Evolutionary conservation across 169 alveolate genomes (phyloP).

Genomic region (Plasmodium sp.): DNA sequence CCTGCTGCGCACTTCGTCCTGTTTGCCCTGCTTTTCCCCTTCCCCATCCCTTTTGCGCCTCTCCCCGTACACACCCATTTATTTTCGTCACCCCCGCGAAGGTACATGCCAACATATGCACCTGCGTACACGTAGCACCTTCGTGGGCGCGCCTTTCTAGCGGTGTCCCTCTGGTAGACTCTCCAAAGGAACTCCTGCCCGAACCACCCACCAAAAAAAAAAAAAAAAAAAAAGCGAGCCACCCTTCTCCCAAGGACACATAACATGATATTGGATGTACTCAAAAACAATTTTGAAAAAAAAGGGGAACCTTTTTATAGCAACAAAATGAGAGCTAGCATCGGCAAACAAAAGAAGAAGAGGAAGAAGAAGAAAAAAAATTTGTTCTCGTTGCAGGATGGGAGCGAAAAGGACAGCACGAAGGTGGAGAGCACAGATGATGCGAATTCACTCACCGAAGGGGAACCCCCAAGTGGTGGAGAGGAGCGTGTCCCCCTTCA

Average conservation of each 20-base stretch:
- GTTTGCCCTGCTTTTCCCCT: neutral
- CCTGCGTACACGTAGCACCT: neutral
- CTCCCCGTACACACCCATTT: neutral
- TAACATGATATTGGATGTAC: constrained; percentile 48
- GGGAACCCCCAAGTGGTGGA: neutral
- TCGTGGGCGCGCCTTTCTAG: neutral
- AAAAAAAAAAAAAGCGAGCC: neutral
- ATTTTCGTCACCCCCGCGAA: neutral
- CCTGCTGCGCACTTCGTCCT: neutral
- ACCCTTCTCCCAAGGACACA: neutral
- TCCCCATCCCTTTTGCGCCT: neutral
- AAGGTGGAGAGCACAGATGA: constrained; percentile 42
- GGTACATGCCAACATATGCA: neutral
- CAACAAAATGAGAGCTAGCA: constrained; percentile 23
- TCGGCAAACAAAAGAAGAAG: constrained; percentile 15
- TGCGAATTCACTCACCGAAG: constrained; percentile 1
- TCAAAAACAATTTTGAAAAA: constrained; percentile 62
- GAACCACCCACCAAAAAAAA: neutral
- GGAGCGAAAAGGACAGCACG: constrained; percentile 36
- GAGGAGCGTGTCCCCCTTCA: neutral
- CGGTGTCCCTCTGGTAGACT: neutral
- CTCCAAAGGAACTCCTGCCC: neutral
- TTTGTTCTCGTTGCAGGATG: constrained; percentile 6
- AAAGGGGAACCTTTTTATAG: constrained; percentile 51
- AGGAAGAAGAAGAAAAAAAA: constrained; percentile 34